Conservation (phyloP, 345 rosid species). For the Stellera chamaejasme region DNA sequence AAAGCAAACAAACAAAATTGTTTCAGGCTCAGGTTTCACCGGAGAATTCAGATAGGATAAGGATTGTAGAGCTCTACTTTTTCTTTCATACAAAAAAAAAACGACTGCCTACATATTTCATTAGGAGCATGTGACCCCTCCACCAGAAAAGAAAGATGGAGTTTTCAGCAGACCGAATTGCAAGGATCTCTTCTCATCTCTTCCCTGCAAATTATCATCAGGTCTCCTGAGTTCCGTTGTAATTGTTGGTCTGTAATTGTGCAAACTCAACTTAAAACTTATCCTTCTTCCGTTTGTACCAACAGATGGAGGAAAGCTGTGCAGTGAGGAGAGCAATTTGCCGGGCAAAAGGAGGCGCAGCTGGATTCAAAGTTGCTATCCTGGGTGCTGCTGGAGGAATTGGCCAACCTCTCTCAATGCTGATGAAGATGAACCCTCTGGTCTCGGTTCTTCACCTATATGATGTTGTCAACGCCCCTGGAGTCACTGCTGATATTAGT, state of each 20-base stretch:
- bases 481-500: slow-evolving; percentile 84
- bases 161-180: slow-evolving; percentile 41
- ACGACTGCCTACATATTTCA: slow-evolving; percentile 12
- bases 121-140: slow-evolving; percentile 6
- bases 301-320: slow-evolving; percentile 40
- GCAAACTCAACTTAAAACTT: neutral
- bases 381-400: slow-evolving; percentile 83
- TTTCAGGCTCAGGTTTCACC: slow-evolving; percentile 31
- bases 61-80: slow-evolving; percentile 18
- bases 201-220: slow-evolving; percentile 42
- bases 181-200: slow-evolving; percentile 58
- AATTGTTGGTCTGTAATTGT: too few relatives aligned
- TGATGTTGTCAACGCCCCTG: slow-evolving; percentile 76
- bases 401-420: slow-evolving; percentile 62
- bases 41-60: slow-evolving; percentile 37
- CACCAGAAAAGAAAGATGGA: slow-evolving; percentile 31
- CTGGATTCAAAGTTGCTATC: slow-evolving; percentile 73
- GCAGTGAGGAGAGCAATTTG: slow-evolving; percentile 38
- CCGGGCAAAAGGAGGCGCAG: slow-evolving; percentile 66
- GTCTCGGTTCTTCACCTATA: slow-evolving; percentile 80
- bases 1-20: too few relatives aligned
- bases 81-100: slow-evolving; percentile 44
- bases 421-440: slow-evolving; percentile 73
- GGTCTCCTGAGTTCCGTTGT: too few relatives aligned
- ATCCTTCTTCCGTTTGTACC: neutral